Conservation (phyloP, 2,329 filamentous ascomycete species). For the Trichoderma pleuroti region DNA sequence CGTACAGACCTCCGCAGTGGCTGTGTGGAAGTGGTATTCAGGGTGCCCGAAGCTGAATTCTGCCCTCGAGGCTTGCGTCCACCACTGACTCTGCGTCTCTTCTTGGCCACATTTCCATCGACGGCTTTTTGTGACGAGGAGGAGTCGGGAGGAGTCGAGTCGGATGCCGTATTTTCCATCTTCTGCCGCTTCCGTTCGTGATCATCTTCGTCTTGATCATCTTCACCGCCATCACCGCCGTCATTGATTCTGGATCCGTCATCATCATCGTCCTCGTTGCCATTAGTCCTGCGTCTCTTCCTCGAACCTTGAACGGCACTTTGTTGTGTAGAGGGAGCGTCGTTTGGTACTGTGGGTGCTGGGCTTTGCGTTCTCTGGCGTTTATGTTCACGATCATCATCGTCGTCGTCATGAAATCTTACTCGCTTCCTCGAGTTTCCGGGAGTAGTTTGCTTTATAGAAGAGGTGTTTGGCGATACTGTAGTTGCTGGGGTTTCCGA, state of each 20-base stretch:
- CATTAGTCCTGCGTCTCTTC: not conserved
- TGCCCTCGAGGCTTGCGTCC: not conserved
- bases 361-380: not conserved
- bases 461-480: not conserved
- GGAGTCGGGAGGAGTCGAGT: not conserved
- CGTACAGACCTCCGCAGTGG: not conserved
- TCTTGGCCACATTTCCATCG: not conserved
- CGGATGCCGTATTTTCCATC: not conserved
- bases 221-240: not conserved
- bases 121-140: not conserved
- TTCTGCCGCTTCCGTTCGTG: not conserved
- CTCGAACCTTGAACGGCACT: not conserved
- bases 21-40: too few species aligned
- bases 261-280: not conserved
- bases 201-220: not conserved
- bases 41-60: not conserved
- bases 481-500: not conserved
- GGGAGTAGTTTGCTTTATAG: not conserved
- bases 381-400: not conserved
- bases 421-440: not conserved
- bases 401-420: not conserved
- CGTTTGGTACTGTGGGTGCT: not conserved
- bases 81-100: not conserved
- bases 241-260: not conserved
- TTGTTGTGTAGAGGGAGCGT: not conserved